Percentiles rank a stretch among this genome's conserved stretches.
Conservation (phyloP, 305 asterid genomes). For the Vinca major region DNA sequence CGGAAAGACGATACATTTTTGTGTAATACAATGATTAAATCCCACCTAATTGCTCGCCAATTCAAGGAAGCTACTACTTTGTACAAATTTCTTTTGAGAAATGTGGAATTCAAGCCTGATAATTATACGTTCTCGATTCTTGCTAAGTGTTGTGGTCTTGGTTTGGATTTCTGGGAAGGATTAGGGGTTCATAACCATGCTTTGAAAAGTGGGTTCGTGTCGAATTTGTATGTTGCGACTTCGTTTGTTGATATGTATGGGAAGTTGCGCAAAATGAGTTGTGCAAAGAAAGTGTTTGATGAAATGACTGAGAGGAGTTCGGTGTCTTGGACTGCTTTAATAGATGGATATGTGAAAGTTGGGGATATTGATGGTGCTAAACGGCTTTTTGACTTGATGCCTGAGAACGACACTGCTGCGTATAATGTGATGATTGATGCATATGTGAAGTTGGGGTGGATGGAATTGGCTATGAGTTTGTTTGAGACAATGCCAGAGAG, state of each 20-base stretch:
- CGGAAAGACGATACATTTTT: slow-evolving; percentile 43
- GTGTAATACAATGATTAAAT: slow-evolving; percentile 80
- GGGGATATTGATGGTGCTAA: slow-evolving; percentile 40
- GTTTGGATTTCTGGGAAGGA: slow-evolving; percentile 40
- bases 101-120: slow-evolving; percentile 44
- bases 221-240: slow-evolving; percentile 59
- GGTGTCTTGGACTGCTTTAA: slow-evolving; percentile 68
- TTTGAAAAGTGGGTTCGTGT: slow-evolving; percentile 44
- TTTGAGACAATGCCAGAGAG: slow-evolving; percentile 56
- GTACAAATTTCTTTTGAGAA: slow-evolving; percentile 39
- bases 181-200: slow-evolving; percentile 58
- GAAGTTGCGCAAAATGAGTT: slow-evolving; percentile 52
- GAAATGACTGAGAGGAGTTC: slow-evolving; percentile 65
- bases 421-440: slow-evolving; percentile 70
- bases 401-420: slow-evolving; percentile 53
- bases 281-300: slow-evolving; percentile 54
- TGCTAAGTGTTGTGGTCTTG: slow-evolving; percentile 64
- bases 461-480: slow-evolving; percentile 47
- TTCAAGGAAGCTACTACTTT: slow-evolving; percentile 31
- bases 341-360: slow-evolving; percentile 48
- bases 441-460: slow-evolving; percentile 54
- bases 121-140: slow-evolving; percentile 66
- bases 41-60: slow-evolving; percentile 49
- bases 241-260: slow-evolving; percentile 87
- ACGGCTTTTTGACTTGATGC: slow-evolving; percentile 36